Evolutionary conservation across 31 red algal species (phyloP).

Genomic region (Odonthalia washingtoniensis): DNA sequence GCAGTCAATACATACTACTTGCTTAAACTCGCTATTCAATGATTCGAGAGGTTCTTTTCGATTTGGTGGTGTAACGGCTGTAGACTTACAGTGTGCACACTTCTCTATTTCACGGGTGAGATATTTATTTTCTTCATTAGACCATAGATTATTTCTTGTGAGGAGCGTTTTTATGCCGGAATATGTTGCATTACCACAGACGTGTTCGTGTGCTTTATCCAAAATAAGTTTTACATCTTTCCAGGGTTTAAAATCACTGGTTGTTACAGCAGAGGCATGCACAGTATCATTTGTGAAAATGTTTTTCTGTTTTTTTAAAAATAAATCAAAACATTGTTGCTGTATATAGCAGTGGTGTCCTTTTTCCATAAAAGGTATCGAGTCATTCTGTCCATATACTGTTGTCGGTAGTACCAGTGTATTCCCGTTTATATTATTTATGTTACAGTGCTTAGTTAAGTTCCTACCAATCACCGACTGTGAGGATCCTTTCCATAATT

Average conservation of each 20-base stretch:
- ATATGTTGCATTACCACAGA: not conserved
- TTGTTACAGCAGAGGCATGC: too few relatives aligned
- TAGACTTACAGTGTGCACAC: not conserved
- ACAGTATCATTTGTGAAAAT: not conserved
- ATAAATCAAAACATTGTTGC: not conserved
- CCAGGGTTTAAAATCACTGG: too few relatives aligned
- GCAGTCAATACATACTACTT: conserved; percentile 17
- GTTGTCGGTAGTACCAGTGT: not conserved
- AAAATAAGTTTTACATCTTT: too few relatives aligned
- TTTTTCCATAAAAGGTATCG: not conserved
- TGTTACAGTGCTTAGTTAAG: too few relatives aligned
- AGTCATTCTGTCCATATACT: not conserved
- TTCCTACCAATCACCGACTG: too few relatives aligned
- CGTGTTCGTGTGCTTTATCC: too few relatives aligned
- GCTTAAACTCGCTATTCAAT: conserved; percentile 7
- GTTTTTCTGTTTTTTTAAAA: not conserved
- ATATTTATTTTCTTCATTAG: too few relatives aligned
- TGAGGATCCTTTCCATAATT: not conserved
- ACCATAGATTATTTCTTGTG: too few relatives aligned
- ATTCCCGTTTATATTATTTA: too few relatives aligned
- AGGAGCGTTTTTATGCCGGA: not conserved
- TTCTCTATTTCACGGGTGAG: conserved; percentile 7
- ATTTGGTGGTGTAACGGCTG: not conserved
- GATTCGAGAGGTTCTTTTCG: conserved; percentile 16
- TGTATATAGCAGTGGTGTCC: conserved; percentile 6